Conservation (phyloP, 2,329 filamentous ascomycete species). For the Colletotrichum sp. region DNA sequence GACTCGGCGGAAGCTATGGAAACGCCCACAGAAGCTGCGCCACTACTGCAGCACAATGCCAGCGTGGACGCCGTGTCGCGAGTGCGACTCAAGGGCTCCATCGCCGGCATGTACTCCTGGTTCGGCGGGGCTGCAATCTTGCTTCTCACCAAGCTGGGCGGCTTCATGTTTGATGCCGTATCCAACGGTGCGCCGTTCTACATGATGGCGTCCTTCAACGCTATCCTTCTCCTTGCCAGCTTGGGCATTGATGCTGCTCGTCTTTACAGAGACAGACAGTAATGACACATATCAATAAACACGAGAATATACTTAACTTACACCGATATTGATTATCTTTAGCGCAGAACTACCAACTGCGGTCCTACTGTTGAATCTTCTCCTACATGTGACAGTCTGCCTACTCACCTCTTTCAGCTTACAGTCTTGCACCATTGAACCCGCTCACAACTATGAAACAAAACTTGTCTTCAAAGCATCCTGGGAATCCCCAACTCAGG, state of each 20-base stretch:
- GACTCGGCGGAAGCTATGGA: conserved; percentile 26
- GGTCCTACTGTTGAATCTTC: background rate
- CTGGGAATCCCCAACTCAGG: no score
- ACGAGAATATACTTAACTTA: background rate
- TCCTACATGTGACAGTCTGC: background rate
- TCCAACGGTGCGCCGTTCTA: conserved; percentile 86
- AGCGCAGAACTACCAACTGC: background rate
- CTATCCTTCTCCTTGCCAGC: conserved; percentile 65
- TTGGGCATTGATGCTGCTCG: conserved; percentile 54
- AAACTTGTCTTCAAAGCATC: background rate
- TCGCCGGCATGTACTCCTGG: conserved; percentile 92
- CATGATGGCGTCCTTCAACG: conserved; percentile 92
- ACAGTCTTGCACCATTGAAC: background rate
- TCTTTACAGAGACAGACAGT: conserved; percentile 32
- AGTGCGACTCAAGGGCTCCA: conserved; percentile 82
- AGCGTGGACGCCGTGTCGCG: conserved; percentile 44
- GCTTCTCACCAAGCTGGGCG: conserved; percentile 89
- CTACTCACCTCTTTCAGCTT: background rate
- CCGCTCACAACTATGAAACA: background rate
- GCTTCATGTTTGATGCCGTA: conserved; percentile 80
- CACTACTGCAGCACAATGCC: conserved; percentile 38
- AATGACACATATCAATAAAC: background rate
- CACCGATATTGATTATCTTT: background rate
- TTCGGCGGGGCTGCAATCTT: conserved; percentile 90
- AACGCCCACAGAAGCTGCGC: conserved; percentile 46